Evolutionary conservation across 345 rosid genomes (phyloP).

Genomic region (Psidium guajava): DNA sequence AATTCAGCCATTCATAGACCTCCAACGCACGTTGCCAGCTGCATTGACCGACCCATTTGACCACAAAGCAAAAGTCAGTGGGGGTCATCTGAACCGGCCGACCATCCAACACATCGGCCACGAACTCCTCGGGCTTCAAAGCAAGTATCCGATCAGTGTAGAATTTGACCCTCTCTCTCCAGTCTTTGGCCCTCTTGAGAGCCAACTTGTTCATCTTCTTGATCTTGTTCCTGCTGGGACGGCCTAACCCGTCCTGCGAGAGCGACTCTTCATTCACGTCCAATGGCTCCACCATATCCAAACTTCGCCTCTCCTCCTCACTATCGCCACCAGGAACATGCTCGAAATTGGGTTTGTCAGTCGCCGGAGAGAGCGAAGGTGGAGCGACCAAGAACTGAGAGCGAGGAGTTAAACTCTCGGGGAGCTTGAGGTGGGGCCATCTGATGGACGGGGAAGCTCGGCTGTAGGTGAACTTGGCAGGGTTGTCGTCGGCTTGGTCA

Average conservation of each 20-base stretch:
- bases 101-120: slow-evolving; percentile 71
- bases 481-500: not conserved
- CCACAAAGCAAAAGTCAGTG: slow-evolving; percentile 75
- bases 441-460: slow-evolving; percentile 85
- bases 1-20: slow-evolving; percentile 92
- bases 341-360: slow-evolving; percentile 12
- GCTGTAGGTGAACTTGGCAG: slow-evolving; percentile 44
- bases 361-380: slow-evolving; percentile 1
- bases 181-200: slow-evolving; percentile 70
- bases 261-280: slow-evolving; percentile 16
- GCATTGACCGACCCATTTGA: slow-evolving; percentile 69
- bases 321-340: not conserved
- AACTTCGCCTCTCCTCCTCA: not conserved
- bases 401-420: slow-evolving; percentile 19
- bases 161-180: slow-evolving; percentile 76
- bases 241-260: slow-evolving; percentile 22
- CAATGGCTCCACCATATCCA: not conserved
- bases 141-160: slow-evolving; percentile 54
- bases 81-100: slow-evolving; percentile 83
- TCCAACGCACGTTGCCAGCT: slow-evolving; percentile 92
- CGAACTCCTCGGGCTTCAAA: slow-evolving; percentile 48
- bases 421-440: slow-evolving; percentile 82
- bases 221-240: slow-evolving; percentile 41
- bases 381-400: slow-evolving; percentile 23
- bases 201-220: slow-evolving; percentile 87